Conservation (phyloP, 495 filamentous ascomycete species). For the Hypoxylon lienhwacheense region DNA sequence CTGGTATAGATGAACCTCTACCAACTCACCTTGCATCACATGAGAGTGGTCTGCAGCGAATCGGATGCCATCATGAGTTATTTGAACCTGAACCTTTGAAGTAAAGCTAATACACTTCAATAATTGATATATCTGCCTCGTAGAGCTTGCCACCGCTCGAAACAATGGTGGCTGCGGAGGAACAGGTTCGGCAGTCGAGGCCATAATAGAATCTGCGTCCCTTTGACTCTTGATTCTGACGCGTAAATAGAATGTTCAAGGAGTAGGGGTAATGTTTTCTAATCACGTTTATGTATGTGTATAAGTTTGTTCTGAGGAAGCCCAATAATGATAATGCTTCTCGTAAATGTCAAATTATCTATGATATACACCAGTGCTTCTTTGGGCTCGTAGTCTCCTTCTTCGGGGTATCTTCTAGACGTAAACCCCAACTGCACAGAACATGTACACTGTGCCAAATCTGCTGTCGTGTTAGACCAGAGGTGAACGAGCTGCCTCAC, state of each 20-base stretch:
- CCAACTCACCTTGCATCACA: conserved; percentile 74
- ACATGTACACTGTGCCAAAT: conserved; percentile 95
- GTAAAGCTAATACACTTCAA: conserved; percentile 85
- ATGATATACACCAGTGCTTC: conserved; percentile 46
- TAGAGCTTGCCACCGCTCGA: conserved; percentile 80
- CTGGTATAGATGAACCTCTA: neutral
- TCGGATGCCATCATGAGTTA: conserved; percentile 77
- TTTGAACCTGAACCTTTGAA: conserved; percentile 77
- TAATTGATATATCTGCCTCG: conserved; percentile 84
- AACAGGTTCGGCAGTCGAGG: conserved; percentile 8
- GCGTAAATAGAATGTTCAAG: neutral
- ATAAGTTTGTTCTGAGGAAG: conserved; percentile 8
- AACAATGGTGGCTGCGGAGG: conserved; percentile 60
- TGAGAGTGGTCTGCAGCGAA: conserved; percentile 83
- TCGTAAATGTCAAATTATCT: conserved; percentile 40
- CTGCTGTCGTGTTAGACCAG: conserved; percentile 51
- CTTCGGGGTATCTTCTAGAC: conserved; percentile 65
- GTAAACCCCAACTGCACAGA: conserved; percentile 98
- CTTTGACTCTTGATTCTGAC: neutral
- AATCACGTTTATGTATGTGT: conserved; percentile 27
- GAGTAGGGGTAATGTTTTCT: neutral
- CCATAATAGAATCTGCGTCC: conserved; percentile 8
- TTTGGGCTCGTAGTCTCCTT: conserved; percentile 31
- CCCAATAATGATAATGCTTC: conserved; percentile 4
- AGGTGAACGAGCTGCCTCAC: conserved; percentile 11